Base-by-base conservation (phyloP, 257 asterid genomes). In the Solanum rostratum region DNA sequence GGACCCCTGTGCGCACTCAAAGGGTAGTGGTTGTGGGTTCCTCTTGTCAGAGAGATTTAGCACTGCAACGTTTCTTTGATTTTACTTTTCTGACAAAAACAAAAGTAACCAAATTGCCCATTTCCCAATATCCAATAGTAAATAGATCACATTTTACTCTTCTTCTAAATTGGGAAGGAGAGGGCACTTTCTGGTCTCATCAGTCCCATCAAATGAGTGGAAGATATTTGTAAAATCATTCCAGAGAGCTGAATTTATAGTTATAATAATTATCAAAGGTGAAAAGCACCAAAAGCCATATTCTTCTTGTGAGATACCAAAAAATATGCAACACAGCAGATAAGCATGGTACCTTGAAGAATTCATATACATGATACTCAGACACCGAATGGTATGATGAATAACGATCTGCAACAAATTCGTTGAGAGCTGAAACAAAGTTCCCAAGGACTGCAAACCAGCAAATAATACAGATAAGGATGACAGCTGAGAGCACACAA, bases 311-410 rank as follows among this genome's bases (percentile, higher is more conserved):
- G 81, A 43, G 16, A 49, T 78, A 10, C 59, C 54, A 78, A 50
- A 27, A 18, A 78, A 78, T 7, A 76, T 33, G 6, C 82, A 54
- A 73, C 16, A 84, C 41, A 82, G 83, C 24, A 13, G 53, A 85
- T 68, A 81, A 46, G 20, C 27, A 37, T 24, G 45, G 55, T 89
- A 97, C 98, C 99, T 97, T 97, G 86, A 92, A 97, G 85, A 94
- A 97, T 80, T 97, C 99, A 55, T 97, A 95, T 63, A 94, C 98
- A 80, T 95, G 95, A 90, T 97, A 97, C 81, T 97, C 98, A 18
- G 98, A 93, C 79, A 97, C 90, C 3, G 95, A 90, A 85, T 90
- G 97, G 45, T 89, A 88, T 49, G 18, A 85, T 59, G 94, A 92
- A 89, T 97, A 95, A 45, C 92, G 93, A 81, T 91, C 98, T 3